These are phyloP conservation scores for Nephelium lappaceum DNA, from an alignment of 345 rosid species.

Conservation along the genomic window DNA sequence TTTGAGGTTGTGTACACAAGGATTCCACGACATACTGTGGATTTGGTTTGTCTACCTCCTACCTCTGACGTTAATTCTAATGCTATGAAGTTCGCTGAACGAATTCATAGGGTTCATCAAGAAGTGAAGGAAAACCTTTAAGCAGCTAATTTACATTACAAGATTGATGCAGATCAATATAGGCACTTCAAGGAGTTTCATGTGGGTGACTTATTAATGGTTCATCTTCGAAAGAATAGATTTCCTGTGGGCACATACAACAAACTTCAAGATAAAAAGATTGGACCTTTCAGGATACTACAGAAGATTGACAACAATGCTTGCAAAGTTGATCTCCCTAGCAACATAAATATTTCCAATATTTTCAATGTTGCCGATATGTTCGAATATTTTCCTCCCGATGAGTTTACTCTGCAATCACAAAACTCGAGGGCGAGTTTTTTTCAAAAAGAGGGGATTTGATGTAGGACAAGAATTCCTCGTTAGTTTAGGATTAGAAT, in stretches of 20 bases:
- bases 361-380: too few species aligned
- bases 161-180: neutral
- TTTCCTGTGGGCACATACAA: neutral
- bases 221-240: neutral
- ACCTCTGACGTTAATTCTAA: neutral
- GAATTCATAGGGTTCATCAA: neutral
- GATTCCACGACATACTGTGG: neutral
- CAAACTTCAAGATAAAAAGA: too few species aligned
- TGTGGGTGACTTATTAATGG: conserved; percentile 11
- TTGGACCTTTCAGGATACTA: too few species aligned
- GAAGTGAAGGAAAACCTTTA: neutral
- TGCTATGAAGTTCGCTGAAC: neutral
- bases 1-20: neutral
- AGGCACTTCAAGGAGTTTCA: neutral
- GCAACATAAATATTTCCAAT: too few species aligned
- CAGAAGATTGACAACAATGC: too few species aligned
- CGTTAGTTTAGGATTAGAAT: too few species aligned
- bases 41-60: neutral
- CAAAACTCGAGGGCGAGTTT: too few species aligned
- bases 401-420: too few species aligned
- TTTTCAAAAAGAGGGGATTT: too few species aligned
- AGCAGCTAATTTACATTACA: neutral
- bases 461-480: too few species aligned
- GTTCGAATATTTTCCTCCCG: too few species aligned
- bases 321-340: too few species aligned